Percentiles rank a stretch among this genome's conserved stretches.
Conservation (phyloP, 78 protist genomes). For the Mastigamoeba balamuthi region DNA sequence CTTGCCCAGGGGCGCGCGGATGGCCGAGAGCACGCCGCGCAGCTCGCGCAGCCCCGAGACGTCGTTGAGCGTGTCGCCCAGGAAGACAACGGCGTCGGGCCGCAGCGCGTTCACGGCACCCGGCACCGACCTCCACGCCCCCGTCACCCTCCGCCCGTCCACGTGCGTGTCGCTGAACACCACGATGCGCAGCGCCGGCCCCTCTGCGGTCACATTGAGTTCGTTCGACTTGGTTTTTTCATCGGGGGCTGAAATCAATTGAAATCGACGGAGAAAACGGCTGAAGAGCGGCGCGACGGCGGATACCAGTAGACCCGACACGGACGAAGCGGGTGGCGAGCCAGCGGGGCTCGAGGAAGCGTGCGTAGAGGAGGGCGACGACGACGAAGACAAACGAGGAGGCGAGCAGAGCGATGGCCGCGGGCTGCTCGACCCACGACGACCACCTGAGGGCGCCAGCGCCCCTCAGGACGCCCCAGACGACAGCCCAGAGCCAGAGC, state of each 20-base stretch:
- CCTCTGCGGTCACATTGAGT: not conserved
- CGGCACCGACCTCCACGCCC: not conserved
- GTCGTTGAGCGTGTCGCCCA: not conserved
- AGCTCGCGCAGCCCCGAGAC: not conserved
- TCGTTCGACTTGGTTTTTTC: too few species aligned
- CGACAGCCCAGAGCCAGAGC: not conserved
- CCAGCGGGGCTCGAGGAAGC: not conserved
- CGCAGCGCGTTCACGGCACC: not conserved
- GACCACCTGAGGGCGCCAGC: not conserved
- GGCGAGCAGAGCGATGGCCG: not conserved
- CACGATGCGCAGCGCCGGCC: not conserved
- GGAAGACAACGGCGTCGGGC: not conserved
- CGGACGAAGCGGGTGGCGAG: not conserved
- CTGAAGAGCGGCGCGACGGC: too few species aligned
- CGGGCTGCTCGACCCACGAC: not conserved
- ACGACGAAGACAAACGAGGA: not conserved
- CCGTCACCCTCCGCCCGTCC: not conserved
- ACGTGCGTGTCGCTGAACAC: not conserved
- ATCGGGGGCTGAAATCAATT: too few species aligned
- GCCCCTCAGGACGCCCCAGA: not conserved
- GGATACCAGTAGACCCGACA: not conserved
- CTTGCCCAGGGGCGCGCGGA: not conserved
- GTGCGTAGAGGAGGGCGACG: not conserved
- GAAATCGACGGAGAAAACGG: too few species aligned
- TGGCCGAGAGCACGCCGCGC: not conserved